Evolutionary conservation across 345 rosid species (phyloP), one percentile per base, ranked within the genome.

Genomic region (Erysimum cheiranthoides): DNA sequence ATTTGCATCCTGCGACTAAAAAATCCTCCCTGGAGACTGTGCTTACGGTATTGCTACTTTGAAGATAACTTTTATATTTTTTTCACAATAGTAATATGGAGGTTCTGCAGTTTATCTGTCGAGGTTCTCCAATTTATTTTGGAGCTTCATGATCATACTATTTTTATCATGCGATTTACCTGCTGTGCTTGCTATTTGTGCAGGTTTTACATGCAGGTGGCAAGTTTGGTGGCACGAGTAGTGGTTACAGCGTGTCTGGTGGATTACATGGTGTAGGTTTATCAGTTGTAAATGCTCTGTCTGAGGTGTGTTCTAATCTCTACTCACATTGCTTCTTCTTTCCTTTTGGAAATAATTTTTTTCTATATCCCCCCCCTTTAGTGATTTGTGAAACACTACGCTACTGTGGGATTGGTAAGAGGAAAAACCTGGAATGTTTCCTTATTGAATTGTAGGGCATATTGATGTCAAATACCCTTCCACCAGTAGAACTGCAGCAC

Each of bases 191-290:
- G 28, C 69, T 75, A 35, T 69, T 35, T 66, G 46, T 85, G 80
- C 88, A 96, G 99, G 85, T 93, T 74, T 81, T 96, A 82, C 99
- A 96, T 68, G 99, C 98, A 66, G 98, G 98, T 53, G 98, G 98
- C 21, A 96, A 96, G 76, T 96, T 93, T 89, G 99, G 98, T 67
- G 99, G 99, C 71, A 82, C 90, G 35, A 88, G 92, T 68, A 93
- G 98, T 83, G 99, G 99, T 38, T 96, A 96, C 69, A 89, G 84
- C 74, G 97, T 96, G 36, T 96, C 99, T 71, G 99, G 99, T 64
- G 99, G 99, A 61, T 76, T 96, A 57, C 98, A 93, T 70, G 99
- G 99, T 73, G 99, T 96, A 31, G 99, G 99, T 67, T 85, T 96
- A 78, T 96, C 98, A 10, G 99, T 96, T 74, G 99, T 96, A 32